Conservation (phyloP, 192 early-diverging fungal species). For the Podila clonocystis region DNA sequence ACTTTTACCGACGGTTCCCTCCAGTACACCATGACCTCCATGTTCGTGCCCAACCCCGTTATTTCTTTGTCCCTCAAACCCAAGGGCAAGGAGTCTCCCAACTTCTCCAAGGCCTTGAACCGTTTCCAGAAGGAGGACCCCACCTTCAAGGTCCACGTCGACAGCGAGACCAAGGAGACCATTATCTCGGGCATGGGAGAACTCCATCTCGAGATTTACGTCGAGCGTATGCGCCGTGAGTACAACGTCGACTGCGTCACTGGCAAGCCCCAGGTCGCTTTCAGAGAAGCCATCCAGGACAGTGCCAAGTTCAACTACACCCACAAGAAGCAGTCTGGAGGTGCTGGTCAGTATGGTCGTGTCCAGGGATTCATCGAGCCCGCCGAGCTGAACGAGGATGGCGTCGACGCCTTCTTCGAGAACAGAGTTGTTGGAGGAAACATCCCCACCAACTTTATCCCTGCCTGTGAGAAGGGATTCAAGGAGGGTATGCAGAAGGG, state of each 20-base stretch:
- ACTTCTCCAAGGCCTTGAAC: slow-evolving; percentile 83
- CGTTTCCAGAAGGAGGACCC: slow-evolving; percentile 89
- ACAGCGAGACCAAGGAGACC: slow-evolving; percentile 85
- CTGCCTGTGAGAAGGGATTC: slow-evolving; percentile 98
- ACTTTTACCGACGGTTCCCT: slow-evolving; percentile 93
- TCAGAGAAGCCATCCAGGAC: slow-evolving; percentile 90
- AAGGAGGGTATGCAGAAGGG: slow-evolving; percentile 91
- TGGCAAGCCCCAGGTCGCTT: slow-evolving; percentile 98
- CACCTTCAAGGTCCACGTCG: slow-evolving; percentile 85
- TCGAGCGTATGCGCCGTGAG: slow-evolving; percentile 98
- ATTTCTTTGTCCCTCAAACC: slow-evolving; percentile 94
- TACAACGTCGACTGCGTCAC: slow-evolving; percentile 95
- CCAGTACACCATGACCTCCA: slow-evolving; percentile 93
- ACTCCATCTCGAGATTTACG: slow-evolving; percentile 91
- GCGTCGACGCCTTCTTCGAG: slow-evolving; percentile 74
- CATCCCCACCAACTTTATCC: slow-evolving; percentile 92
- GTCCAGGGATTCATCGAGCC: slow-evolving; percentile 94
- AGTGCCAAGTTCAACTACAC: slow-evolving; percentile 91
- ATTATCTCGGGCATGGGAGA: slow-evolving; percentile 93
- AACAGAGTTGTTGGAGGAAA: slow-evolving; percentile 92
- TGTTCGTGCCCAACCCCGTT: slow-evolving; percentile 97
- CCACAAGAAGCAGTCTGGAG: slow-evolving; percentile 99
- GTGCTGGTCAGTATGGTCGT: slow-evolving; percentile 94
- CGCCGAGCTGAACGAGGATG: slow-evolving; percentile 71
- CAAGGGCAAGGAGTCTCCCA: slow-evolving; percentile 87